These are phyloP conservation scores for Hypomyces rosellus DNA, from an alignment of 2,329 filamentous ascomycete genomes.

Conservation along the genomic window DNA sequence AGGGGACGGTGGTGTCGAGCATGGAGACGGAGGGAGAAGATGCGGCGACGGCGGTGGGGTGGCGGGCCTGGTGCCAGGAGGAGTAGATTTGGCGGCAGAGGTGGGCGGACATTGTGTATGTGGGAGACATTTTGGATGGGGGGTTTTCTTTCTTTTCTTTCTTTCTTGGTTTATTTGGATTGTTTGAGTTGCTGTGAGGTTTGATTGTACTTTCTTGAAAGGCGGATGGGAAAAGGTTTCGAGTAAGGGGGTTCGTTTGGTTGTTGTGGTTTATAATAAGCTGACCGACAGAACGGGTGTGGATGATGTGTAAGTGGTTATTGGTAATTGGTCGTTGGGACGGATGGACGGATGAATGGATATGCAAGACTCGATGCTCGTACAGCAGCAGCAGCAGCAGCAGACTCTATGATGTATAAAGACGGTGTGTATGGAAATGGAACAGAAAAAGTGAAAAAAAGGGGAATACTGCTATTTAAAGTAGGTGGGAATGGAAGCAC, in stretches of 20 bases:
- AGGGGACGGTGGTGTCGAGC: neutral
- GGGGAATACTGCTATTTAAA: too few species aligned
- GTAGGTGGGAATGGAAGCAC: too few species aligned
- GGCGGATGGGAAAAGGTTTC: neutral
- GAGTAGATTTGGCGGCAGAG: slow-evolving; percentile 54
- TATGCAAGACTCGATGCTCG: too few species aligned
- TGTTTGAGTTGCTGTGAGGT: neutral
- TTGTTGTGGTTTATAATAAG: neutral
- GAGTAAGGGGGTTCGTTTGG: neutral
- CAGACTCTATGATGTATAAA: neutral
- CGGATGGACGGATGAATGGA: too few species aligned
- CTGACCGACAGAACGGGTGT: neutral
- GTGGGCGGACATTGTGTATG: slow-evolving; percentile 56
- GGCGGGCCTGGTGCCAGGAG: slow-evolving; percentile 49
- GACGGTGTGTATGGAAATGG: neutral
- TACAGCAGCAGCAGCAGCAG: neutral
- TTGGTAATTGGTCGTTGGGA: neutral
- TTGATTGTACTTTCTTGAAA: neutral
- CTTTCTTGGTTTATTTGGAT: neutral
- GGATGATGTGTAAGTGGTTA: neutral
- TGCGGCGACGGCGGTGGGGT: slow-evolving; percentile 27
- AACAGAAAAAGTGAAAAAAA: neutral
- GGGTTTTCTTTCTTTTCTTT: neutral
- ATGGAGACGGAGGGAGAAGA: neutral
- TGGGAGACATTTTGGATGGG: slow-evolving; percentile 43